Evolutionary conservation across 75 land plant genomes (phyloP), one percentile per base, ranked within the genome.

Genomic region (Ceratopteris richardii): DNA sequence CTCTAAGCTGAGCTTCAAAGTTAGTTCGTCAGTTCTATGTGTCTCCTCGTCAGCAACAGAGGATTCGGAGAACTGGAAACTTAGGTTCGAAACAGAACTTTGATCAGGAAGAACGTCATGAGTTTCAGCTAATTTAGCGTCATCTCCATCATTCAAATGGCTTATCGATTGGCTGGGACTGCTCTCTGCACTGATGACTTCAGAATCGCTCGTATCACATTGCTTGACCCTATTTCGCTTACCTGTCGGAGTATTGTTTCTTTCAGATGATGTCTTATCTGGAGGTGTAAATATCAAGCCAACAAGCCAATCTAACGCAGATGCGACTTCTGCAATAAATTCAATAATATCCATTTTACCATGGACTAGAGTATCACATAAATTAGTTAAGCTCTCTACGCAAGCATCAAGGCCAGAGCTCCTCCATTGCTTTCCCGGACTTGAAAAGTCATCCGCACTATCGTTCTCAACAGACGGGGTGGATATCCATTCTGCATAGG

Each of bases 221-320:
- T 29, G 52, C 14, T 37, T 36, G 27, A 44, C 54, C 59, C 69
- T 68, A 63, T 62, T 64, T 22, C 73, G 66, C 51, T 72, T 46
- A 19, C 70, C 37, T 4, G 9, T 67, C 62, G 68, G 78, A 55
- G 39, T 68, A 6, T 72, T 69, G 16, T 51, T 31, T 40, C 66
- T 81, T 58, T 48, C 76, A 72, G 78, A 75, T 58, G 60, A 71
- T 16, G 85, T 75, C 52, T 78, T 85, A 59, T 85, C 89, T 65
- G 76, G 82, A 56, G 76, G 66, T 11, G 82, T 72, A 66, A 73
- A 82, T 33, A 81, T 75, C 36, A 78, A 76, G 24, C 67, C 74
- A 39, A 92, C 54, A n/a, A 92, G 62, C 79, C 83, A 89, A 13
- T 83, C 83, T 29, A 93, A 59, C 36, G 79, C 62, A 62, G 70